Conservation (phyloP, 2,329 filamentous ascomycete species). For the Cladosporium sp. region DNA sequence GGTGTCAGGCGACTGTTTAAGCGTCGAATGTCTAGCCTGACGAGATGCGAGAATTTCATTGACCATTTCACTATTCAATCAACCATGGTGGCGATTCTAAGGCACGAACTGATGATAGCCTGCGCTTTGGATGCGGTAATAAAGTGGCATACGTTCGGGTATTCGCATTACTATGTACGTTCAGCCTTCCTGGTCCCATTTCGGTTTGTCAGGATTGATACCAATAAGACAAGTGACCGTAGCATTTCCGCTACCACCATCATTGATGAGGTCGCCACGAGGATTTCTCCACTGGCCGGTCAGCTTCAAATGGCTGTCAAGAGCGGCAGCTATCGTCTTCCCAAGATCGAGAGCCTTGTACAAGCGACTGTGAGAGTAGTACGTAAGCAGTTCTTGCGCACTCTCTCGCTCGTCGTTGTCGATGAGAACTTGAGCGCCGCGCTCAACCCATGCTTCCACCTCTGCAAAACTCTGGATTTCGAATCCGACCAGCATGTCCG, state of each 20-base stretch:
- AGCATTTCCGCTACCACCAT: constrained; percentile 30
- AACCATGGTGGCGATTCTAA: no score
- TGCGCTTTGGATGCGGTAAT: no score
- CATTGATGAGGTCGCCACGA: constrained; percentile 27
- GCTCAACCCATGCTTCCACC: constrained; percentile 17
- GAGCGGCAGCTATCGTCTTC: constrained; percentile 14
- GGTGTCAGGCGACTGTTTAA: no score
- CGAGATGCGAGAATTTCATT: no score
- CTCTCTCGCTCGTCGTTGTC: constrained; percentile 16
- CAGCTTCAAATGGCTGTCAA: constrained; percentile 18
- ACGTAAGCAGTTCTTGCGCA: constrained; percentile 18
- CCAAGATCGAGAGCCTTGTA: constrained; percentile 14
- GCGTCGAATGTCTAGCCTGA: no score
- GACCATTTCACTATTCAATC: no score
- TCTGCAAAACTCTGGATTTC: constrained; percentile 18
- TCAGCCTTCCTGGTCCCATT: constrained; percentile 17
- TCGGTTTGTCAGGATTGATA: constrained; percentile 18
- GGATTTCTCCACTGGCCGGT: constrained; percentile 14
- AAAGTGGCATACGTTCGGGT: no score
- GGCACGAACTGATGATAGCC: no score
- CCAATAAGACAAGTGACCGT: constrained; percentile 36
- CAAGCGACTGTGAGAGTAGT: constrained; percentile 17
- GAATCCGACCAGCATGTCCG: constrained; percentile 17
- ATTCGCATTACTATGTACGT: no score
- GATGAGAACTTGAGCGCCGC: constrained; percentile 14